A percentile compares a stretch with the other conserved stretches of the same genome.
phyloP scores from a whole-genome alignment of 2,329 filamentous ascomycete genomes.

The Mycosphaerelloides madeirae region DNA sequence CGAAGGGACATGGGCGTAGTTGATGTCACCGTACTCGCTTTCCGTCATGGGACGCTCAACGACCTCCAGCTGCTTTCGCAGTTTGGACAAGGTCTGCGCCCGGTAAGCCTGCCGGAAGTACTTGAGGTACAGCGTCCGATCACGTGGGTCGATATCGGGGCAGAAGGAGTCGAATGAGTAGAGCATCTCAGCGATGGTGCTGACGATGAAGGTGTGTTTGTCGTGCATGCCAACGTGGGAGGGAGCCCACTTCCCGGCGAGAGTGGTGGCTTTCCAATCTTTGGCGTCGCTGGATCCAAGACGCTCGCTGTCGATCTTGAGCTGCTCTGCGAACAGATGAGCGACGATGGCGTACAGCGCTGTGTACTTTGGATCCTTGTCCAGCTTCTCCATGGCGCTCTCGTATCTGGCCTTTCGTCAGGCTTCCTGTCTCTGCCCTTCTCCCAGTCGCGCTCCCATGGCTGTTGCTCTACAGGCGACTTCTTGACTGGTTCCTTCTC shows the following conservation, averaged over 20 bases:
- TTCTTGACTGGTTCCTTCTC: no score
- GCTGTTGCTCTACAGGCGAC: background rate
- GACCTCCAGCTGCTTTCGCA: conserved; percentile 51
- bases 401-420: conserved; percentile 40
- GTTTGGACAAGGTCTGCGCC: conserved; percentile 45
- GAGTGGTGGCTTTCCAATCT: conserved; percentile 46
- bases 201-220: conserved; percentile 54
- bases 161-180: conserved; percentile 39
- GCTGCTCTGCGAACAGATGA: conserved; percentile 54
- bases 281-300: conserved; percentile 39
- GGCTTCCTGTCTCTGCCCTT: conserved; percentile 25
- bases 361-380: conserved; percentile 45
- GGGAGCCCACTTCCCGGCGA: conserved; percentile 60
- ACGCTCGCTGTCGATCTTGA: conserved; percentile 44
- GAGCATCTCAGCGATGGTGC: conserved; percentile 54
- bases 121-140: conserved; percentile 50
- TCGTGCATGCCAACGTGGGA: conserved; percentile 53
- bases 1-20: conserved; percentile 55
- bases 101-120: conserved; percentile 50
- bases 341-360: conserved; percentile 51
- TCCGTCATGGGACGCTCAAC: conserved; percentile 51
- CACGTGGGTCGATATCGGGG: conserved; percentile 29
- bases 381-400: conserved; percentile 39
- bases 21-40: conserved; percentile 47
- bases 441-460: conserved; percentile 23